phyloP scores from a whole-genome alignment of 2,329 filamentous ascomycete species.

The Monascus ruber region DNA sequence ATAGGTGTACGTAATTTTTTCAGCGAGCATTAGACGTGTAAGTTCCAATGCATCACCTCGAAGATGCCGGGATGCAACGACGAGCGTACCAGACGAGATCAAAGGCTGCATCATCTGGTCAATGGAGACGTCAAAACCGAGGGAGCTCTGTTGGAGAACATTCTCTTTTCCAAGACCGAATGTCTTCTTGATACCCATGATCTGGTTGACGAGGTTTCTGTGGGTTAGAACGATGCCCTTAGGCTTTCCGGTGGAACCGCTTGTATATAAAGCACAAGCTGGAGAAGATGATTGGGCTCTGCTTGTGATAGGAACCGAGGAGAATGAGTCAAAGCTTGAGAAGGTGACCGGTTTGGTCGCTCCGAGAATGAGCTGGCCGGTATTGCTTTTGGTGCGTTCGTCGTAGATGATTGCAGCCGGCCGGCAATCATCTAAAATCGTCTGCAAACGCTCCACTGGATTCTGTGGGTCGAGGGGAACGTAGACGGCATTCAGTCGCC shows the following conservation, averaged over 20 bases:
- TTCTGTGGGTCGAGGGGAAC: too few relatives aligned
- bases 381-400: too few relatives aligned
- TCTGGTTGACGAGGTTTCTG: conserved; percentile 1
- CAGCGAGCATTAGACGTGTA: conserved; percentile 1
- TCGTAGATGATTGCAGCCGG: too few relatives aligned
- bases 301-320: too few relatives aligned
- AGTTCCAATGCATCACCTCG: conserved; percentile 1
- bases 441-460: too few relatives aligned
- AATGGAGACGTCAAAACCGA: conserved; percentile 1
- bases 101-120: conserved; percentile 1
- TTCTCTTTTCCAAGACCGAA: conserved; percentile 1
- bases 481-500: too few relatives aligned
- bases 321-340: too few relatives aligned
- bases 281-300: too few relatives aligned
- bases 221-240: conserved; percentile 6
- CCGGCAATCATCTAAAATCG: too few relatives aligned
- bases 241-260: conserved; percentile 6
- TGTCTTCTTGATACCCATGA: conserved; percentile 1
- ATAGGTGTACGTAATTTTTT: conserved; percentile 1
- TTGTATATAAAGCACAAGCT: conserved; percentile 5
- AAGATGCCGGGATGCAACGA: conserved; percentile 1
- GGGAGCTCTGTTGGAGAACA: conserved; percentile 2
- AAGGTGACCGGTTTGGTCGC: too few relatives aligned
- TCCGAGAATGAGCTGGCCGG: too few relatives aligned
- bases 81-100: conserved; percentile 2